Conservation (phyloP, 495 filamentous ascomycete genomes). For the Penicillium angulare region DNA sequence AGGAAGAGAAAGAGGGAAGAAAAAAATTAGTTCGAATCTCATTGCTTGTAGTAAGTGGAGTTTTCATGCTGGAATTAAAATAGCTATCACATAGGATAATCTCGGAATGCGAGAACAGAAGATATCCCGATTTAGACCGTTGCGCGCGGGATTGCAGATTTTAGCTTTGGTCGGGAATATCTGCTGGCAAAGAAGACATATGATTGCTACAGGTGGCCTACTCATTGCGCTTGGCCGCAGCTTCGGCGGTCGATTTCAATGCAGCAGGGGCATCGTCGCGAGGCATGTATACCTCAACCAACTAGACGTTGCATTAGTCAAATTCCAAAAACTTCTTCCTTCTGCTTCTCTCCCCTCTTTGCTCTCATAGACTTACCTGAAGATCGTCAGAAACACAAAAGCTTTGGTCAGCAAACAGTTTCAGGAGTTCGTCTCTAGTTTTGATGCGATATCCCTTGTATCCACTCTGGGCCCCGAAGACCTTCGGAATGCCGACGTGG, state of each 20-base stretch:
- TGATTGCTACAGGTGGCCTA: conserved; percentile 22
- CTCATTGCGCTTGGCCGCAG: conserved; percentile 68
- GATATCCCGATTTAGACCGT: neutral
- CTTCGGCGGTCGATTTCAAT: conserved; percentile 61
- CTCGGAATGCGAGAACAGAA: too few relatives aligned
- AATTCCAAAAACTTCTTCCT: neutral
- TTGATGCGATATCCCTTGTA: conserved; percentile 66
- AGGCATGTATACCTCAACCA: conserved; percentile 87
- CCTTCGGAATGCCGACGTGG: conserved; percentile 61
- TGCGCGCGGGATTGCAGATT: neutral
- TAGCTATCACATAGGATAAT: too few relatives aligned
- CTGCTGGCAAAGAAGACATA: neutral
- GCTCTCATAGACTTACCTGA: conserved; percentile 33
- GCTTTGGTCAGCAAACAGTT: conserved; percentile 62
- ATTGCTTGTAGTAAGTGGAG: neutral
- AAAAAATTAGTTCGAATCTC: too few relatives aligned
- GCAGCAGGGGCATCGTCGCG: conserved; percentile 73
- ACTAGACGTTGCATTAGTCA: conserved; percentile 44
- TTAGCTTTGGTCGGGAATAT: neutral
- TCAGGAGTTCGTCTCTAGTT: conserved; percentile 66
- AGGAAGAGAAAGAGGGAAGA: too few relatives aligned
- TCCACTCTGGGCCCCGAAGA: conserved; percentile 64
- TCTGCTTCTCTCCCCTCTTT: neutral
- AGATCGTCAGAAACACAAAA: conserved; percentile 54
- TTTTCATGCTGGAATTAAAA: neutral